Evolutionary conservation across 2,329 filamentous ascomycete genomes (phyloP), one percentile per base, ranked within the genome.

Genomic region (Nigrospora oryzae): DNA sequence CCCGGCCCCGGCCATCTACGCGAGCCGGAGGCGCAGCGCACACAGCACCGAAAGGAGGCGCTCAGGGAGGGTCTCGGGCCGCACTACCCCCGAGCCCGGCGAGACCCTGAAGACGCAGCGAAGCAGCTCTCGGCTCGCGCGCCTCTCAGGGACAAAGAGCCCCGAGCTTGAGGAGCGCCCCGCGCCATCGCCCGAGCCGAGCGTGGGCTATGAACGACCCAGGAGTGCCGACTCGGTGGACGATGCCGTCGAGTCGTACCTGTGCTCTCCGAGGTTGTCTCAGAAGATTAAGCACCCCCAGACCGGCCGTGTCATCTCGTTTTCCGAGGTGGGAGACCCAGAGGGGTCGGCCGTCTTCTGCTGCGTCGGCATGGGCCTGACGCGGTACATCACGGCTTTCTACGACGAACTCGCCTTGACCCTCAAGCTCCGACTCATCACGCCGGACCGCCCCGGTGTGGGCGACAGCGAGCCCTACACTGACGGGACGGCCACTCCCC

Each of bases 311-410:
- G 74, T 85, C 3, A 96, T 98, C 53, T 94, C 89, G 1, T 98
- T 96, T 59, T 97, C 91, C 0, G 93, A 98, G 63, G 93, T 98
- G 3, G 93, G 93, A 13, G 90, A 97, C 61, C 83, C 90, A 0
- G 81, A 91, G 37, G 93, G 93, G 2, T 91, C 85, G 53, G 91
- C 89, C 3, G 88, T 98, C 2, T 90, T 98, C 54, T 94, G 93
- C 61, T 98, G 93, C 57, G 89, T 98, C 3, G 93, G 93, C 16
- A 98, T 98, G 93, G 93, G 93, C 0, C 66, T 98, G 56, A 98
- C 93, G 11, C 80, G 93, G 64, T 98, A 93, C 61, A 86, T 98
- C 48, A 96, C 89, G 49, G 89, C 90, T 0, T 98, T 98, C 61
- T 98, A 97, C 60, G 93, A 98, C 61, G 93, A 98, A 63, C 72